Evolutionary conservation across 345 rosid genomes (phyloP).

Genomic region (Linum lewisii): DNA sequence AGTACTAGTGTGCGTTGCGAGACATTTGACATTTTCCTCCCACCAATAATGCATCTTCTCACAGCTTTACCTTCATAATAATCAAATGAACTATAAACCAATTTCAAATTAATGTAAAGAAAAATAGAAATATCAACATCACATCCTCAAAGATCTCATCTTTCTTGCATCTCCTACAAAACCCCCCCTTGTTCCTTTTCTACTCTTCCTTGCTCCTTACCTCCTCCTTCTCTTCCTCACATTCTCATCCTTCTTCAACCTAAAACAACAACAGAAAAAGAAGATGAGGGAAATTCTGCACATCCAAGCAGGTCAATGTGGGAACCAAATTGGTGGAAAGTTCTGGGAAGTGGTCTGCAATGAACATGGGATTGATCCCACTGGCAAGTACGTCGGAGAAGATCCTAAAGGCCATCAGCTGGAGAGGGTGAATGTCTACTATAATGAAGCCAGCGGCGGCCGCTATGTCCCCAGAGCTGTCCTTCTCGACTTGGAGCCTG

Average conservation of each 20-base stretch:
- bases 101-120: neutral
- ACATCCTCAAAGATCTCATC: slow-evolving; percentile 7
- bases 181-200: slow-evolving; percentile 13
- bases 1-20: slow-evolving; percentile 23
- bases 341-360: slow-evolving; percentile 58
- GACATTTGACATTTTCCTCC: slow-evolving; percentile 17
- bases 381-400: slow-evolving; percentile 35
- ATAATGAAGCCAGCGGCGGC: slow-evolving; percentile 49
- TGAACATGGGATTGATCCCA: slow-evolving; percentile 46
- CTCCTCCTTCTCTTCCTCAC: slow-evolving; percentile 5
- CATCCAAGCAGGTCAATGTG: slow-evolving; percentile 55
- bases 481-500: slow-evolving; percentile 51
- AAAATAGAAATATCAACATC: slow-evolving; percentile 7
- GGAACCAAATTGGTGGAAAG: slow-evolving; percentile 51
- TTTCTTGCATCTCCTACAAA: neutral
- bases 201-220: slow-evolving; percentile 9
- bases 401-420: slow-evolving; percentile 31
- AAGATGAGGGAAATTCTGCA: slow-evolving; percentile 57
- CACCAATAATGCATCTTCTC: neutral
- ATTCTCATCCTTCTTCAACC: neutral
- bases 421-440: slow-evolving; percentile 52
- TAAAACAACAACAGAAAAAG: slow-evolving; percentile 3
- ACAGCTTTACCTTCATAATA: neutral
- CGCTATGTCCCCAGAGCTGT: slow-evolving; percentile 50
- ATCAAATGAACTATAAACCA: neutral